Percentiles rank a stretch among this genome's conserved stretches.
Conservation (phyloP, 164 flowering plant genomes). For the Buxus sempervirens region DNA sequence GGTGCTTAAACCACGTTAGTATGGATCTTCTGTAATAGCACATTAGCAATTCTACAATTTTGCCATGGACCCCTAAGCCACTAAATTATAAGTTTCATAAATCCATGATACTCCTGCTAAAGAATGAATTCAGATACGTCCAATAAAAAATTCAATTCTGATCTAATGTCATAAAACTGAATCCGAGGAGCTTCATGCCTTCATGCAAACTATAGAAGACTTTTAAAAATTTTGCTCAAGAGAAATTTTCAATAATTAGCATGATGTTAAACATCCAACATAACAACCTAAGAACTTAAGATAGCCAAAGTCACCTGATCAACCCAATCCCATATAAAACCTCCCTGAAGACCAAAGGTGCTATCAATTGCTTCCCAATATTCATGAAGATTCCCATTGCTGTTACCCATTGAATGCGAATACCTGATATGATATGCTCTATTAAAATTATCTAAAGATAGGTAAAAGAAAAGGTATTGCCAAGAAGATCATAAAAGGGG, state of each 20-base stretch:
- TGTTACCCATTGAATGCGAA: slow-evolving; percentile 97
- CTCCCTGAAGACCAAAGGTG: slow-evolving; percentile 96
- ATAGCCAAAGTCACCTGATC: slow-evolving; percentile 59
- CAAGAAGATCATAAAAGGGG: neutral
- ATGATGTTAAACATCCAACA: neutral
- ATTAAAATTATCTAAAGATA: neutral
- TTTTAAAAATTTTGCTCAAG: neutral
- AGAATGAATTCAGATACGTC: no score
- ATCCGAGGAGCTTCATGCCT: no score
- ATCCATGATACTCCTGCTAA: no score
- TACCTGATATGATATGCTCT: slow-evolving; percentile 47
- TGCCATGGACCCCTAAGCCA: no score
- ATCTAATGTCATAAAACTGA: neutral
- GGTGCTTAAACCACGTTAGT: no score
- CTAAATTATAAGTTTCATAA: no score
- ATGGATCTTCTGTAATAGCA: no score
- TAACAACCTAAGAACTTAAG: neutral
- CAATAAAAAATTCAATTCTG: neutral
- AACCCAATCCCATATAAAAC: slow-evolving; percentile 99
- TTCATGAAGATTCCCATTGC: slow-evolving; percentile 77
- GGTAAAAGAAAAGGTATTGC: slow-evolving; percentile 8
- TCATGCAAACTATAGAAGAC: neutral
- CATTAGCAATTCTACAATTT: no score
- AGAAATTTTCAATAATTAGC: neutral
- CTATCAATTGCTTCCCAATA: slow-evolving; percentile 95